Conservation (phyloP, 192 early-diverging fungal species). For the Radiomyces spectabilis region DNA sequence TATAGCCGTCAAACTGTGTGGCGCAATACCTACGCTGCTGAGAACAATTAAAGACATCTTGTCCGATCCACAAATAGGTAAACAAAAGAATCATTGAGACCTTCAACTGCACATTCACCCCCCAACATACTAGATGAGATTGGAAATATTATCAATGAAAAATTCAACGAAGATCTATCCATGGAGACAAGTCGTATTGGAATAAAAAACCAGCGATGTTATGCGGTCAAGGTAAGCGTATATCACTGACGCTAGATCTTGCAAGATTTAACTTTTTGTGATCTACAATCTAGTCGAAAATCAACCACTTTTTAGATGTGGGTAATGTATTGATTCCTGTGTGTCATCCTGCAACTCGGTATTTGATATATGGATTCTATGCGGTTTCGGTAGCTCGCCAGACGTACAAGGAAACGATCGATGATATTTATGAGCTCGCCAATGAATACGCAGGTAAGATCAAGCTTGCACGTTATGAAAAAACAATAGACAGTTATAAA, state of each 20-base stretch:
- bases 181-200: constrained; percentile 69
- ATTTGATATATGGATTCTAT: no score
- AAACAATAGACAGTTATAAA: neutral
- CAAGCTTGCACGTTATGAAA: constrained; percentile 8
- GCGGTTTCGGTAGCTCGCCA: constrained; percentile 78
- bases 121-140: constrained; percentile 20
- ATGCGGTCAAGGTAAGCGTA: constrained; percentile 63
- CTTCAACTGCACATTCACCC: neutral
- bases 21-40: neutral
- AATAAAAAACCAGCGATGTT: constrained; percentile 77
- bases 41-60: neutral
- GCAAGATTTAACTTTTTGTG: no score
- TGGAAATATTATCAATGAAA: constrained; percentile 42
- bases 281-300: no score
- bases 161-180: constrained; percentile 64
- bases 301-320: no score
- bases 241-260: no score
- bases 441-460: constrained; percentile 36
- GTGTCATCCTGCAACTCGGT: no score
- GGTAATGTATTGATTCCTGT: no score
- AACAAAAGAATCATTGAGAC: neutral
- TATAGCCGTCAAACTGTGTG: neutral
- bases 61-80: neutral
- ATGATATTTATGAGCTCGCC: constrained; percentile 62
- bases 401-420: constrained; percentile 68